These are phyloP conservation scores for Fimicolochytrium jonesii DNA, from an alignment of 192 early-diverging fungal genomes.

Conservation along the genomic window DNA sequence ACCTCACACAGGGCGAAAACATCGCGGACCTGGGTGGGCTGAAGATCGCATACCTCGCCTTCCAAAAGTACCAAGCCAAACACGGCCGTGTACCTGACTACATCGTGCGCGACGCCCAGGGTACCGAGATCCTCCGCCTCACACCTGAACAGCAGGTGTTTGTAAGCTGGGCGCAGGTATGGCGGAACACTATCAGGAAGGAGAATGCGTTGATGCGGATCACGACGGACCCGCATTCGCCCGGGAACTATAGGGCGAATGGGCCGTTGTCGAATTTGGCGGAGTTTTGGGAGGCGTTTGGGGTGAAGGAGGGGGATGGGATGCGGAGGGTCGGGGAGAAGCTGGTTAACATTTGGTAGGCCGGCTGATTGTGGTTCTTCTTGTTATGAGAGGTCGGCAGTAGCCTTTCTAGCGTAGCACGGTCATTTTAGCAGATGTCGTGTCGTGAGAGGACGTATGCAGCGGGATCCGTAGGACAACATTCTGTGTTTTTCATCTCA, in stretches of 20 bases:
- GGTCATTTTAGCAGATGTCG: no score
- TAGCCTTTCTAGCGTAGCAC: no score
- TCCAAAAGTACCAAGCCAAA: neutral
- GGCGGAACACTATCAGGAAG: constrained; percentile 1
- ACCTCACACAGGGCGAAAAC: constrained; percentile 59
- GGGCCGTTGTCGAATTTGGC: constrained; percentile 23
- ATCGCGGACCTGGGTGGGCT: constrained; percentile 68
- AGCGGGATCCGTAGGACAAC: no score
- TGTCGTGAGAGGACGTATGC: no score
- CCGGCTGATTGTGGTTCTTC: no score
- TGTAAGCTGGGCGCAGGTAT: neutral
- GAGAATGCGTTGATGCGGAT: neutral
- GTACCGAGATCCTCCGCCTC: neutral
- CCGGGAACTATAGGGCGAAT: constrained; percentile 10
- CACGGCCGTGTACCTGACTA: neutral
- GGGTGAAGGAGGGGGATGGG: neutral
- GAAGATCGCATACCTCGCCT: constrained; percentile 22
- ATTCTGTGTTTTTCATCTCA: no score
- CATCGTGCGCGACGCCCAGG: neutral
- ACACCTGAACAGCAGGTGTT: constrained; percentile 4
- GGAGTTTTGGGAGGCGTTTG: constrained; percentile 37
- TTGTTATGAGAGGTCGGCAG: no score
- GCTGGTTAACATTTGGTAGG: constrained; percentile 1
- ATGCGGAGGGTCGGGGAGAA: neutral
- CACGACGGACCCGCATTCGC: constrained; percentile 5